Percentiles rank a stretch among this genome's conserved stretches.
Conservation (phyloP, 1,139 yeast genomes). For the Diutina neorugosa region DNA sequence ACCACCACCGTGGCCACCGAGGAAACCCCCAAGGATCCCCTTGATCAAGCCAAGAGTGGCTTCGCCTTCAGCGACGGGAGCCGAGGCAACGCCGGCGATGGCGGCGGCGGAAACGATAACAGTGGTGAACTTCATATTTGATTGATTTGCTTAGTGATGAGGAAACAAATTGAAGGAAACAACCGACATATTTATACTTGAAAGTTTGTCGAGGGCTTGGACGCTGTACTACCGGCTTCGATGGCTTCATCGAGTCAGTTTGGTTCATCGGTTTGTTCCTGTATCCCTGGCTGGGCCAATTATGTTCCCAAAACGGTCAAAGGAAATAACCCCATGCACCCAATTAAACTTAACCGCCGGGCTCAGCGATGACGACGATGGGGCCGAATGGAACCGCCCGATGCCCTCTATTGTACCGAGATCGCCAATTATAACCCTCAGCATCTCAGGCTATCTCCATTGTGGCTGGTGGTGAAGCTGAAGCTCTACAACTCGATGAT, state of each 20-base stretch:
- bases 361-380: background rate
- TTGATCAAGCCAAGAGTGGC: background rate
- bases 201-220: too few species aligned
- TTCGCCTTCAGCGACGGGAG: constrained; percentile 2
- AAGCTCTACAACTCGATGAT: too few species aligned
- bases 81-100: constrained; percentile 3
- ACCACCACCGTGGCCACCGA: too few species aligned
- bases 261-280: background rate
- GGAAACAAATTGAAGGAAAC: background rate
- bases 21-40: background rate
- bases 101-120: constrained; percentile 2
- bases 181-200: too few species aligned
- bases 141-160: background rate
- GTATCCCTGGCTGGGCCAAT: background rate
- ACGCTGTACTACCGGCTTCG: too few species aligned
- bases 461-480: too few species aligned
- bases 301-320: background rate
- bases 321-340: background rate
- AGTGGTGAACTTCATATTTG: constrained; percentile 1
- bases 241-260: too few species aligned
- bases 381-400: background rate
- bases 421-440: too few species aligned
- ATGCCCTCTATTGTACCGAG: too few species aligned
- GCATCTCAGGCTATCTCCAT: too few species aligned
- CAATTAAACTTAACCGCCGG: background rate